Evolutionary conservation across 2,329 filamentous ascomycete species (phyloP), one percentile per base, ranked within the genome.

Genomic region (Aureobasidium sp.): DNA sequence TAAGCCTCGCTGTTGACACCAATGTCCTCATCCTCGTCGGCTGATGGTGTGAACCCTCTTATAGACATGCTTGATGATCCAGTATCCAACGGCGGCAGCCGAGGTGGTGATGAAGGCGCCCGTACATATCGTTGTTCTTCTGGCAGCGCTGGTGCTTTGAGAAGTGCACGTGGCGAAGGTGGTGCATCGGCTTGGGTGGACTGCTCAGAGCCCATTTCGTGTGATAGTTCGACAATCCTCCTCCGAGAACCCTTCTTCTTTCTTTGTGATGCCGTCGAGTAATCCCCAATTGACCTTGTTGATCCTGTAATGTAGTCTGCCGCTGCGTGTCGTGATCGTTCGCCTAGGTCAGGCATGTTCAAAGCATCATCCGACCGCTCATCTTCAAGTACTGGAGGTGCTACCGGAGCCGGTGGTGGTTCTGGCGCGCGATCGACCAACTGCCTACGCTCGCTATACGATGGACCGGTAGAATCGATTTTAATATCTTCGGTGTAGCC

Each of bases 401-500:
- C 81, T 2, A 86, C 13, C 17, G 95, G 86, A 0, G 91, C 90
- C 9, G 91, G 85, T 38, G 83, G 85, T 27, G 88, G 82, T 19
- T 86, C 86, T 1, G 89, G 87, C 11, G 81, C 89, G 49, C 92
- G 85, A 54, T 96, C 92, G 5, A 92, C 82, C 45, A 99, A 80
- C 65, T 89, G 87, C 68, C 90, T 90, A 70, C 85, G 86, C 77
- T 99, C 94, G 17, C 85, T 83, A 69, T 90, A 95, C n/a, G 83
- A 87, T 0, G 94, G 93, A 0, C 87, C 87, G 35, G 84, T 84
- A 2, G 88, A 86, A 71, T 99, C 94, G 67, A 99, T 93, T 47
- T 90, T 79, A 62, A 97, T 85, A 69, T 99, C 94, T 65, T 96
- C 89, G 0, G 86, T 88, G 69, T 94, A 95, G 5, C 94, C 94